Percentiles rank a stretch among this genome's conserved stretches.
phyloP scores from a whole-genome alignment of 2,329 filamentous ascomycete genomes.

The Blumeriella jaapii region DNA sequence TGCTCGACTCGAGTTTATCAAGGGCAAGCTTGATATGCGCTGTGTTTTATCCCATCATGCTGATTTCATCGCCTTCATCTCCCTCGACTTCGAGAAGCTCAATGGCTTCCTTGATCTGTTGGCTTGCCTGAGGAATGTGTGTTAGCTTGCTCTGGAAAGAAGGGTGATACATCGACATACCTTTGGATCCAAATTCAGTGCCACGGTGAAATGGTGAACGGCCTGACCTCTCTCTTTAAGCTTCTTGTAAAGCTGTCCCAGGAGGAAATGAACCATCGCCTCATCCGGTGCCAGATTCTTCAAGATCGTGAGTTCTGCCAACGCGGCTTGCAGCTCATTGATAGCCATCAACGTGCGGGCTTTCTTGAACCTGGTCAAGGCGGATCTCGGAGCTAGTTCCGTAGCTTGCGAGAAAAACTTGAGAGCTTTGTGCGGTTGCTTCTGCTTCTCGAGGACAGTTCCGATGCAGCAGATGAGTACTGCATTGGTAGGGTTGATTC shows the following conservation, averaged over 20 bases:
- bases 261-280: constrained; percentile 87
- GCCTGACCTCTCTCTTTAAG: constrained; percentile 65
- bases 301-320: constrained; percentile 74
- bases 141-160: constrained; percentile 1
- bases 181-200: constrained; percentile 92
- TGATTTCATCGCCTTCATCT: constrained; percentile 28
- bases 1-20: neutral
- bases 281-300: constrained; percentile 90
- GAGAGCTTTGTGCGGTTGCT: constrained; percentile 67
- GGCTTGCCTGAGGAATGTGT: constrained; percentile 54
- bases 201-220: constrained; percentile 90
- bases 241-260: constrained; percentile 71
- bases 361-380: constrained; percentile 85
- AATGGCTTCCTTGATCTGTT: constrained; percentile 93
- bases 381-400: constrained; percentile 67
- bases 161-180: constrained; percentile 36
- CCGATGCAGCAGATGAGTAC: constrained; percentile 90
- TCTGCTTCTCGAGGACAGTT: constrained; percentile 77
- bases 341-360: constrained; percentile 76
- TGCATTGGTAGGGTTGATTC: constrained; percentile 88
- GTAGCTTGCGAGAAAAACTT: constrained; percentile 74
- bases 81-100: constrained; percentile 75
- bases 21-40: neutral
- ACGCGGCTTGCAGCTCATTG: constrained; percentile 56
- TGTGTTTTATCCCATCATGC: constrained; percentile 18